Base-by-base conservation (phyloP, 208 protist species). In the Trypanosoma brucei region DNA sequence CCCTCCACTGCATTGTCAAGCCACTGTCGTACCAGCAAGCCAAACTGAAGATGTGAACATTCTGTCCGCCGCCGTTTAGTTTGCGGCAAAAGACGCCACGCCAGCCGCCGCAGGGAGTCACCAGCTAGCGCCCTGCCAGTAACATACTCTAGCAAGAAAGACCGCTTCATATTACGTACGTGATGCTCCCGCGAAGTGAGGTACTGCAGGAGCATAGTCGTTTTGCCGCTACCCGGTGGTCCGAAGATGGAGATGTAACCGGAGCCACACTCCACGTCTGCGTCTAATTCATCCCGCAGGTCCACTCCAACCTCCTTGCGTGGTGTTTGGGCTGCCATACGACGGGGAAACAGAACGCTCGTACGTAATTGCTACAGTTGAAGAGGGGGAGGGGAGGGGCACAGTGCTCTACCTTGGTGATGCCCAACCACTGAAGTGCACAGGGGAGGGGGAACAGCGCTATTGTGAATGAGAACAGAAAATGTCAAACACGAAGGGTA, bases 151-250 rank as follows among this genome's bases (percentile, higher is more conserved):
- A 65, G 52, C 59, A 22, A 65, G 62, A 67, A 51, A 14, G 42
- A 61, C 34, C 35, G 38, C 8, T 46, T 33, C 64, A 59, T 54
- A 31, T 49, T 58, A 57, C 37, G 34, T 39, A 81, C 74, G 13
- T 67, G 75, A 31, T 70, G 52, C 52, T 88, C 84, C 36, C 84
- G 77, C 45, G 72, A 58, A n/a, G 75, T 70, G 14, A 89, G 61
- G 50, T 77, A 81, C 9, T 70, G 36, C 36, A 94, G 59, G 8
- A 92, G 63, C 8, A 76, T 55, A 0, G 73, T 81, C 13, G 88
- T 91, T 67, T 95, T 95, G 42, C 88, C 88, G 54, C 84, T 80
- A 59, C 83, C 76, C 3, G 83, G 85, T 1, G 88, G 88, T 0
- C 88, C 88, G 4, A 78, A 77, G 11, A 95, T 67, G 59, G 70